Base-by-base conservation (phyloP, 2,329 filamentous ascomycete species). In the Colletotrichum phormii region DNA sequence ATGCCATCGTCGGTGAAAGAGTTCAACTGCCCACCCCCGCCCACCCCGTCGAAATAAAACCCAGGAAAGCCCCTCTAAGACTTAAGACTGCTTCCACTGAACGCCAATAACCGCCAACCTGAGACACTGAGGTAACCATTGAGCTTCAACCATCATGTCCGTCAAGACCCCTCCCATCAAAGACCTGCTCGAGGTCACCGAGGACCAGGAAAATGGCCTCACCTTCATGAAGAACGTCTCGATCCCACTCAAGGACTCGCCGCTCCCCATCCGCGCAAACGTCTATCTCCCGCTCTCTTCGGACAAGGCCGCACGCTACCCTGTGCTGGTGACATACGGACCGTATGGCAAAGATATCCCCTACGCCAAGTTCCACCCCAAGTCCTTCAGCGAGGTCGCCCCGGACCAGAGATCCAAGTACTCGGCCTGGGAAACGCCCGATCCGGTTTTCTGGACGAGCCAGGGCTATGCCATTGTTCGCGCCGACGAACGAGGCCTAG, bases 271-370 rank as follows among this genome's bases (percentile, higher is more conserved):
- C 22, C 79, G 83, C 13, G 81, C 81, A 73, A 84, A 84, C 49
- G 78, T 84, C 18, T 84, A 84, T 73, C 78, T 81, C 6, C 83
- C 83, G 0, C 80, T 81, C 64, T 57, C 49, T 1, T 33, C 67
- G 15, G 76, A 70, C 55, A 70, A 55, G 29, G 24, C 55, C 72
- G 12, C 73, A 74, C 18, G 65, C 86, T 26, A 72, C 46, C 92
- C 92, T 0, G 91, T 93, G 0, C 79, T 94, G 9, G 89, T 92
- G 2, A 94, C 92, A 0, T 94, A 94, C 75, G 92, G 92, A 0
- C 92, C 92, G 0, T 94, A 94, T 75, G 92, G 92, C 58, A 94
- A 94, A 76, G 92, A 94, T 76, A 92, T 93, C 46, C 88, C 86
- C 24, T 94, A 94, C 78, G 84, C 85, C 70, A 83, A 86, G 83